Evolutionary conservation across 108 stramenopile genomes (phyloP).

Genomic region (Asterionellopsis glacialis): DNA sequence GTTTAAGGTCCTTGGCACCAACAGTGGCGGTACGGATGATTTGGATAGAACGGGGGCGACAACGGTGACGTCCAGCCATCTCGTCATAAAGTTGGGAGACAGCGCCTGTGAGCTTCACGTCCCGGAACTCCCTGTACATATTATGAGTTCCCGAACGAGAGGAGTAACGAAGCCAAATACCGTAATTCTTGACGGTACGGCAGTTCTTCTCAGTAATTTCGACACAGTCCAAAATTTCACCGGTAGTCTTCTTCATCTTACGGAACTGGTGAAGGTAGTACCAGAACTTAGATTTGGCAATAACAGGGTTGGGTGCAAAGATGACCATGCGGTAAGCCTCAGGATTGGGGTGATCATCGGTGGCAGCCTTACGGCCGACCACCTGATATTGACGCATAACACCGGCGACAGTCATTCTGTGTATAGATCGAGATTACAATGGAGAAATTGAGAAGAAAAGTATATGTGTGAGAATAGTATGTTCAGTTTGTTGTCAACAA

Average conservation of each 20-base stretch:
- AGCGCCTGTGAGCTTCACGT: slow-evolving; percentile 92
- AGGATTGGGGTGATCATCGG: slow-evolving; percentile 95
- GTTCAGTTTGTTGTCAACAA: no score
- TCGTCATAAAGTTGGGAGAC: slow-evolving; percentile 98
- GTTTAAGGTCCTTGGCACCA: slow-evolving; percentile 86
- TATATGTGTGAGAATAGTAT: no score
- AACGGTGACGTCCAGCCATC: slow-evolving; percentile 99
- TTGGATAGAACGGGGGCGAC: slow-evolving; percentile 97
- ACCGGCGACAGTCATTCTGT: slow-evolving; percentile 82
- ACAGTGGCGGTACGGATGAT: slow-evolving; percentile 96
- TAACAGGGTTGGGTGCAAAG: slow-evolving; percentile 95
- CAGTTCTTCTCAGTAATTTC: slow-evolving; percentile 97
- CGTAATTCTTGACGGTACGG: slow-evolving; percentile 98
- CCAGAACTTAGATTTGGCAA: slow-evolving; percentile 99
- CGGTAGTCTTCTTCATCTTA: slow-evolving; percentile 99
- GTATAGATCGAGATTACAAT: no score
- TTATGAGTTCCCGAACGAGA: slow-evolving; percentile 99
- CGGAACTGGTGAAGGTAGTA: slow-evolving; percentile 99
- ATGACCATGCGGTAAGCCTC: slow-evolving; percentile 99
- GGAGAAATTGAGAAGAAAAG: background rate
- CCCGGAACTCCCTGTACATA: slow-evolving; percentile 99
- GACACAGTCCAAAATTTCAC: slow-evolving; percentile 97
- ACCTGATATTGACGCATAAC: slow-evolving; percentile 97
- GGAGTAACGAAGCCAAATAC: slow-evolving; percentile 99
- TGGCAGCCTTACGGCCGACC: slow-evolving; percentile 97